Percentiles rank a stretch among this genome's conserved stretches.
Evolutionary conservation across 148 eudicot species (phyloP).

Genomic region (Drosera capensis): DNA sequence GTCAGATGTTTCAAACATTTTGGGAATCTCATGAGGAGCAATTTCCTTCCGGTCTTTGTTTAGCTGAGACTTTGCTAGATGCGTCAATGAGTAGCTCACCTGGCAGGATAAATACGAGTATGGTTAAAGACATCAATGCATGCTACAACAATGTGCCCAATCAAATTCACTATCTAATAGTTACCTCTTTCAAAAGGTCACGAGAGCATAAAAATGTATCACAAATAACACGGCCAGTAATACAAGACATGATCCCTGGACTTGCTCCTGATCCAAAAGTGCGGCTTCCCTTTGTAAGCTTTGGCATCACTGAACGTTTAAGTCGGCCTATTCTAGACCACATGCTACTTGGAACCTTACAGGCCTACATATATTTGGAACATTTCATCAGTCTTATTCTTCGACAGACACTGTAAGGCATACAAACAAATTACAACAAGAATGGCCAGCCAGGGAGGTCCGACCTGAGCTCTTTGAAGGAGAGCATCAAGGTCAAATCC

Average conservation of each 20-base stretch:
- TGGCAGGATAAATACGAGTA: constrained; percentile 19
- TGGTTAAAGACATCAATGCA: constrained; percentile 7
- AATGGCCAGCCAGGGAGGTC: constrained; percentile 2
- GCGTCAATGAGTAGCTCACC: constrained; percentile 96
- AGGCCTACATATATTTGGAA: constrained; percentile 47
- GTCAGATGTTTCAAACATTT: constrained; percentile 57
- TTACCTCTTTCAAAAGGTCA: constrained; percentile 92
- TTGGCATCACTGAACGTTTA: constrained; percentile 76
- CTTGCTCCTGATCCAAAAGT: constrained; percentile 93
- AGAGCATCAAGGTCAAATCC: constrained; percentile 96
- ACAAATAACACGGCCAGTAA: constrained; percentile 92
- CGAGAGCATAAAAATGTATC: constrained; percentile 88
- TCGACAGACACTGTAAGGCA: not conserved
- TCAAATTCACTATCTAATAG: not conserved
- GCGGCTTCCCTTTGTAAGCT: constrained; percentile 50
- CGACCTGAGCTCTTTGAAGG: constrained; percentile 86
- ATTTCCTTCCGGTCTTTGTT: constrained; percentile 87
- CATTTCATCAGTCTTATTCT: not conserved
- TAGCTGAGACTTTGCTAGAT: constrained; percentile 82
- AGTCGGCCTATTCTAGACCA: constrained; percentile 99
- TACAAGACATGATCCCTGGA: constrained; percentile 83
- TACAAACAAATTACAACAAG: not conserved
- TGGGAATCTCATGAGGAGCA: constrained; percentile 62
- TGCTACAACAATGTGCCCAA: not conserved
- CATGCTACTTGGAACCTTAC: constrained; percentile 56